Evolutionary conservation across 306 rosid species (phyloP).

Genomic region (Phaseolus lunatus): DNA sequence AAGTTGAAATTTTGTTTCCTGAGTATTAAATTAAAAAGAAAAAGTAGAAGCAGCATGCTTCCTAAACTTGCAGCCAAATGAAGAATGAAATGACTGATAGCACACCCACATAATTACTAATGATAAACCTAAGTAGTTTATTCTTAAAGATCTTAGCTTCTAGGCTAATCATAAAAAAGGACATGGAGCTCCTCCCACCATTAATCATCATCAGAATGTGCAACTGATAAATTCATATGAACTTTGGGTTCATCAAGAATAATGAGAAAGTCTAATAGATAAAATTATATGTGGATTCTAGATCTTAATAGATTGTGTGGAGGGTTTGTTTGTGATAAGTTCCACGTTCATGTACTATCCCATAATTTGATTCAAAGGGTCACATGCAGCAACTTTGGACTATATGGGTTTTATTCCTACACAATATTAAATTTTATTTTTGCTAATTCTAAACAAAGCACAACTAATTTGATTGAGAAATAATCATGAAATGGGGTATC

Average conservation of each 20-base stretch:
- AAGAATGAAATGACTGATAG: conserved; percentile 48
- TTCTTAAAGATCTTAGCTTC: conserved; percentile 46
- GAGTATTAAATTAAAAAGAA: neutral
- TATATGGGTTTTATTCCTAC: conserved; percentile 48
- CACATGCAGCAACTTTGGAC: conserved; percentile 69
- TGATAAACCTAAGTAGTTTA: conserved; percentile 50
- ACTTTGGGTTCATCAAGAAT: conserved; percentile 39
- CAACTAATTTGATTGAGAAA: conserved; percentile 56
- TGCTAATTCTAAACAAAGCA: conserved; percentile 46
- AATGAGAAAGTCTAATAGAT: conserved; percentile 37
- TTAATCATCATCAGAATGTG: conserved; percentile 61
- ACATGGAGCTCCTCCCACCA: conserved; percentile 59
- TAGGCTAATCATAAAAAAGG: conserved; percentile 53
- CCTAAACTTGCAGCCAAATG: conserved; percentile 53
- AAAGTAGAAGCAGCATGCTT: conserved; percentile 29
- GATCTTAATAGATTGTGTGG: conserved; percentile 52
- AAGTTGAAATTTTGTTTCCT: neutral
- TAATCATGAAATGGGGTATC: conserved; percentile 65
- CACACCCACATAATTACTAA: conserved; percentile 54
- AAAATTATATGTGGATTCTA: conserved; percentile 35
- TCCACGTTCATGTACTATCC: conserved; percentile 61
- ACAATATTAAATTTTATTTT: conserved; percentile 35
- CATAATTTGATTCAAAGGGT: conserved; percentile 50
- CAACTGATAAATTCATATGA: conserved; percentile 40
- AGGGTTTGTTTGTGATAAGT: conserved; percentile 48